Conservation (phyloP, 352 stramenopile species). For the Phytophthora constricta region DNA sequence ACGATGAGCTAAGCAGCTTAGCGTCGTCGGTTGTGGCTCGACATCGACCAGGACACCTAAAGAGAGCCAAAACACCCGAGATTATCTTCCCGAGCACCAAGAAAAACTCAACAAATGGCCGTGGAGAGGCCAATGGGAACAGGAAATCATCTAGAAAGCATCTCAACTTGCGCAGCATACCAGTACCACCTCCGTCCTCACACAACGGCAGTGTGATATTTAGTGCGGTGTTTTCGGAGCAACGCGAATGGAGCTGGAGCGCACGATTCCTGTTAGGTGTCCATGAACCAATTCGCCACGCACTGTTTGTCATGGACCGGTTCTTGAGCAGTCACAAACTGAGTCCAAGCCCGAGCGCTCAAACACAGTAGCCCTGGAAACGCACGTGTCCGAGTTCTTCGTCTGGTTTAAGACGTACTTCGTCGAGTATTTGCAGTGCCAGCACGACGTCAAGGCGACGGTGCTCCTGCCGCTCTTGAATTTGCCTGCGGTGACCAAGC, state of each 20-base stretch:
- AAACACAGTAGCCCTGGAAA: conserved; percentile 44
- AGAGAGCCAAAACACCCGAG: conserved; percentile 38
- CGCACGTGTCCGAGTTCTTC: conserved; percentile 69
- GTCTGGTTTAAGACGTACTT: conserved; percentile 82
- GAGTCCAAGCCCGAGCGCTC: conserved; percentile 39
- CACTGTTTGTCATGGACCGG: conserved; percentile 83
- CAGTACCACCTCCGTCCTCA: conserved; percentile 57
- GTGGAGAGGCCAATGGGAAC: neutral
- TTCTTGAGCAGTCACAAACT: conserved; percentile 71
- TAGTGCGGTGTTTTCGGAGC: conserved; percentile 64
- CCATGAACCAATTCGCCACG: conserved; percentile 82
- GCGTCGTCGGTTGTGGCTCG: conserved; percentile 17
- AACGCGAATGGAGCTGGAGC: conserved; percentile 70
- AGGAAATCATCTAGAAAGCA: conserved; percentile 28
- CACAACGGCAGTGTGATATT: conserved; percentile 72
- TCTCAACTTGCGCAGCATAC: conserved; percentile 38
- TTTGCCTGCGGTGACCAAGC: conserved; percentile 59
- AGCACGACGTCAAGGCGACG: conserved; percentile 68
- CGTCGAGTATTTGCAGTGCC: conserved; percentile 71
- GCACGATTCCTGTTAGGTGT: conserved; percentile 73
- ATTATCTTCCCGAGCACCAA: conserved; percentile 35
- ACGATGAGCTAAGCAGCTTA: conserved; percentile 39
- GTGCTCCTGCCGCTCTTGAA: conserved; percentile 68
- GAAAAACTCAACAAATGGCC: conserved; percentile 4
- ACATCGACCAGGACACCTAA: conserved; percentile 30